phyloP scores from a whole-genome alignment of 495 filamentous ascomycete species.

The Aspergillus nanangensis region DNA sequence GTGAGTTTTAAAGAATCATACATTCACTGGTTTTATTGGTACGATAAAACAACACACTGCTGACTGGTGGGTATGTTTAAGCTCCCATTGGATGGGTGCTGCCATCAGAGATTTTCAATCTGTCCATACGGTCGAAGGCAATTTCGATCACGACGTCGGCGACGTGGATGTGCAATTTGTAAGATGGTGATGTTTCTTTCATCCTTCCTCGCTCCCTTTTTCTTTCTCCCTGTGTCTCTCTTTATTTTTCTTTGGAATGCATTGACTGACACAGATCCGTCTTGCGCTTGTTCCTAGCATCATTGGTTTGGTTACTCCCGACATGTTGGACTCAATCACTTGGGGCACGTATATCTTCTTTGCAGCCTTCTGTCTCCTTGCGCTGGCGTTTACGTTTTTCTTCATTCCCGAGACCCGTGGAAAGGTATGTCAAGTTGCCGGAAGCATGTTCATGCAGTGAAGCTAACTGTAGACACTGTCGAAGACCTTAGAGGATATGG shows the following conservation, averaged over 20 bases:
- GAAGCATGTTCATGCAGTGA: background rate
- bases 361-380: slow-evolving; percentile 63
- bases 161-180: slow-evolving; percentile 44
- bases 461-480: background rate
- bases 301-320: slow-evolving; percentile 71
- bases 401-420: slow-evolving; percentile 60
- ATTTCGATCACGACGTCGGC: slow-evolving; percentile 36
- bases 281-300: slow-evolving; percentile 32
- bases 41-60: no score
- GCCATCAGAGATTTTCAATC: slow-evolving; percentile 38
- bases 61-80: slow-evolving; percentile 12
- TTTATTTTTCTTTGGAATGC: no score
- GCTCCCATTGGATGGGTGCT: slow-evolving; percentile 40
- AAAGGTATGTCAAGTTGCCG: slow-evolving; percentile 21
- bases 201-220: no score
- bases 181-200: no score
- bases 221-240: background rate
- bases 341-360: slow-evolving; percentile 83
- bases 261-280: background rate
- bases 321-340: slow-evolving; percentile 64
- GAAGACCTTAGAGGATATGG: slow-evolving; percentile 57
- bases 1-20: slow-evolving; percentile 26
- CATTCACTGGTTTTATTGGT: background rate
- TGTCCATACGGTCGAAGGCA: slow-evolving; percentile 34
- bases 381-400: slow-evolving; percentile 54